Evolutionary conservation across 768 basidiomycete species (phyloP).

Genomic region (Leccinum variicolor): DNA sequence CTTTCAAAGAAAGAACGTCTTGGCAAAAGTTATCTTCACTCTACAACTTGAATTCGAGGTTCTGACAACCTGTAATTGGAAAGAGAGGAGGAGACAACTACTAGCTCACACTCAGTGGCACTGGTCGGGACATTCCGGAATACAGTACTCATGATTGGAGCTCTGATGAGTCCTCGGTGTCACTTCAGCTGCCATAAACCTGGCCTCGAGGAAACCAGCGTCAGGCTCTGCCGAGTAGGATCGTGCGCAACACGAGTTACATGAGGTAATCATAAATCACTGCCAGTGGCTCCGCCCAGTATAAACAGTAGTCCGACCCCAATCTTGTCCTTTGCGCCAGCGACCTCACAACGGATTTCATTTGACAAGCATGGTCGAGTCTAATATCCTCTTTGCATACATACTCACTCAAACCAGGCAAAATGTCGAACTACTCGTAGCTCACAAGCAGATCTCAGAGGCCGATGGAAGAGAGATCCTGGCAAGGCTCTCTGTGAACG

Average conservation of each 20-base stretch:
- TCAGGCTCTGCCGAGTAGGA: background rate
- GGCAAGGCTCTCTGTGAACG: conserved; percentile 32
- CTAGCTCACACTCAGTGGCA: background rate
- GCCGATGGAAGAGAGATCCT: conserved; percentile 39
- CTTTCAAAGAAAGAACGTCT: no score
- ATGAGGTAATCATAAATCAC: conserved; percentile 23
- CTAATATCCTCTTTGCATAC: conserved; percentile 28
- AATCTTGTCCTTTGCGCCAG: conserved; percentile 2
- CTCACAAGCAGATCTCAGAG: conserved; percentile 40
- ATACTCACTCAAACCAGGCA: conserved; percentile 44
- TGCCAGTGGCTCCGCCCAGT: background rate
- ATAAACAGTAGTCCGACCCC: conserved; percentile 8
- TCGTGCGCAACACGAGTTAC: background rate
- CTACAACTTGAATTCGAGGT: background rate
- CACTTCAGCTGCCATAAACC: background rate
- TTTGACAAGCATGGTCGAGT: conserved; percentile 24
- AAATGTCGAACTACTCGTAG: conserved; percentile 45
- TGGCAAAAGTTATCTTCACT: no score
- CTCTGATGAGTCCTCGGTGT: background rate
- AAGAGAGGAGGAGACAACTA: background rate
- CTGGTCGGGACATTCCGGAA: no score
- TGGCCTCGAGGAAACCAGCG: background rate
- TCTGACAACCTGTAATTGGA: background rate
- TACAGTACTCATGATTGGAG: no score
- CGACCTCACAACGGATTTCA: background rate